Evolutionary conservation across 768 basidiomycete genomes (phyloP), one percentile per base, ranked within the genome.

Genomic region (Tulasnella sp.): DNA sequence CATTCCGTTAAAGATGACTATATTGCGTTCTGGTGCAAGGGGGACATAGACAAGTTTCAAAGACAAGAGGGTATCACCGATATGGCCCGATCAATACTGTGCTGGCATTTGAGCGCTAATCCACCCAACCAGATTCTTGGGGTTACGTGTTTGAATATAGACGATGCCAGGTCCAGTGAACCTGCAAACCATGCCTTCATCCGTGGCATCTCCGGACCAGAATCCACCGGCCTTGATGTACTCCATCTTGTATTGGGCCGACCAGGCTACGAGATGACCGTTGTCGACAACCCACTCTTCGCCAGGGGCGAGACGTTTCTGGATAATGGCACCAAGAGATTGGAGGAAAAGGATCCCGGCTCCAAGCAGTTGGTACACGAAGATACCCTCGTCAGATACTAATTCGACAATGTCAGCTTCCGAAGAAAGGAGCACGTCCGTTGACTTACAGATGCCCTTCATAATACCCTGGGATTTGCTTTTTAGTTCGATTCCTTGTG

Each of bases 261-360:
- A 66, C 69, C 69, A 70, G 12, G 69, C 69, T 23, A 70, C 69
- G 31, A 69, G 67, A 37, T 70, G 69, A 9, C 69, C 66, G 61
- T 69, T 68, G 53, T 69, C 68, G 29, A 70, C 68, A 37, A 70
- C 65, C 67, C 66, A 69, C 42, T 70, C 65, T 49, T 70, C 68
- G 14, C 66, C 65, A 1, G 60, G 61, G 29, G 61, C 62, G 15
- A 70, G 63, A 15, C 64, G 57, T 25, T 67, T 59, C 43, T 65
- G 61, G 42, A 68, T 57, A 55, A 70, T 66, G 21, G 68, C 68
- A 15, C 69, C 69, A 36, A 70, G 39, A 31, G 64, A 65, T 32
- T 66, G 65, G 41, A 69, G 65, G 61, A 67, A 70, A 46, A 69
- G 58, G 42, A 69, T 54, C 17, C 68, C 68, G 3, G 45, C 52